Evolutionary conservation across 192 early-diverging fungal species (phyloP), one percentile per base, ranked within the genome.

Genomic region (Linnemannia hyalina): DNA sequence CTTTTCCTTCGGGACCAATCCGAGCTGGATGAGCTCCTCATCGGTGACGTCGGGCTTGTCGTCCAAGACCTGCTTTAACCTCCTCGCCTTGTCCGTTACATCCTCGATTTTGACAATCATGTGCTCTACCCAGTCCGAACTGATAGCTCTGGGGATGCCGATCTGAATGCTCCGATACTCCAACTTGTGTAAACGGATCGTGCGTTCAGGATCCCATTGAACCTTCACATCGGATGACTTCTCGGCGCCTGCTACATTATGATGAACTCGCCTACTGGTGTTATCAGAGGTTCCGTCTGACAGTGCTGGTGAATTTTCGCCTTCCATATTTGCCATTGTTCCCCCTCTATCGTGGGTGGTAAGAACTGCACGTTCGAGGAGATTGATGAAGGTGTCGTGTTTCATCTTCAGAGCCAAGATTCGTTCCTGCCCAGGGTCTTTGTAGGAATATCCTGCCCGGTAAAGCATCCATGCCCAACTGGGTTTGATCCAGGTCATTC

Each of bases 391-490:
- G 74, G 36, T 69, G 68, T 71, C 73, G 49, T 69, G 40, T 75
- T 68, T 68, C 57, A 75, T 69, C 32, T 52, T 69, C 23, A 81
- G 65, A 75, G 68, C 57, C 65, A 70, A 76, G 70, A 69, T 76
- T 76, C 74, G 74, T 70, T 78, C 55, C 75, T 88, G 82, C 76
- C 90, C 90, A 60, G 89, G 72, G 29, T 69, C 68, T 71, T 90
- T 90, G 29, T 78, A 81, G 54, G 78, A 88, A 90, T 90, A 90
- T 73, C 88, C 89, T 29, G 79, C 76, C 60, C 90, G 88, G 60
- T 90, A 88, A 83, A 90, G 89, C 90, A 90, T 90, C 90, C 90
- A 90, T 70, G 83, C 70, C 71, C 90, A 90, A 63, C 80, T 88
- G 68, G 90, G 76, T 82, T 90, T 90, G 70, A 90, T 88, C 90